Percentiles rank a stretch among this genome's conserved stretches.
Conservation (phyloP, 2,329 filamentous ascomycete genomes). For the Colletotrichum higginsianum region DNA sequence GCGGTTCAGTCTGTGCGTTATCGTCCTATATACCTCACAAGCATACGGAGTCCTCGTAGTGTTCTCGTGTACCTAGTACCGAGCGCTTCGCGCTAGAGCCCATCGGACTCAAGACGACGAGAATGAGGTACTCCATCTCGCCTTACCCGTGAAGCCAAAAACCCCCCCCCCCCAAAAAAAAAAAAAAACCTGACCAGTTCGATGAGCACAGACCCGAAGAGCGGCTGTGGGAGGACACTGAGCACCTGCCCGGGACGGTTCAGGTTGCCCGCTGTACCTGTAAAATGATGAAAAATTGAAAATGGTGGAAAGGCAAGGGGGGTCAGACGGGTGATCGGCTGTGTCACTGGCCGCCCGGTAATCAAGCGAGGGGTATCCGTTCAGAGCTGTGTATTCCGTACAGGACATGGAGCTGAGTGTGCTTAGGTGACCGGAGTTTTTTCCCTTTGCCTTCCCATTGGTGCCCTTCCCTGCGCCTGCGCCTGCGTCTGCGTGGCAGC, state of each 20-base stretch:
- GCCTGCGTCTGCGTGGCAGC: conserved; percentile 16
- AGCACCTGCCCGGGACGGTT: background rate
- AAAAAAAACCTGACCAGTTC: background rate
- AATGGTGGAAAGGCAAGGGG: background rate
- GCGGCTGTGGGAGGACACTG: background rate
- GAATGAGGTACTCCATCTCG: background rate
- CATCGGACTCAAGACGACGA: conserved; percentile 4
- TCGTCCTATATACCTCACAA: too few species aligned
- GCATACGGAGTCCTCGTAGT: too few species aligned
- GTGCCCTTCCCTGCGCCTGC: conserved; percentile 14
- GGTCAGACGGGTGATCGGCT: background rate
- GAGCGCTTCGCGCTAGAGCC: background rate
- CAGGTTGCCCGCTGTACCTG: background rate
- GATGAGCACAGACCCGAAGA: conserved; percentile 26
- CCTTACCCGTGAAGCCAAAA: background rate
- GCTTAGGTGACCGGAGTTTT: conserved; percentile 4
- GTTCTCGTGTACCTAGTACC: too few species aligned
- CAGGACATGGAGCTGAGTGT: conserved; percentile 9
- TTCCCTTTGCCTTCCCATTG: conserved; percentile 1
- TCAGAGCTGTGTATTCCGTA: too few species aligned
- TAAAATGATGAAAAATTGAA: background rate
- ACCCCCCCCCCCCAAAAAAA: too few species aligned
- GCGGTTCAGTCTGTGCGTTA: background rate
- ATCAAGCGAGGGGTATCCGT: conserved; percentile 10
- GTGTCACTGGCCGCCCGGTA: conserved; percentile 23